phyloP scores from a whole-genome alignment of 2,329 filamentous ascomycete genomes.

The Pseudocercospora musae region DNA sequence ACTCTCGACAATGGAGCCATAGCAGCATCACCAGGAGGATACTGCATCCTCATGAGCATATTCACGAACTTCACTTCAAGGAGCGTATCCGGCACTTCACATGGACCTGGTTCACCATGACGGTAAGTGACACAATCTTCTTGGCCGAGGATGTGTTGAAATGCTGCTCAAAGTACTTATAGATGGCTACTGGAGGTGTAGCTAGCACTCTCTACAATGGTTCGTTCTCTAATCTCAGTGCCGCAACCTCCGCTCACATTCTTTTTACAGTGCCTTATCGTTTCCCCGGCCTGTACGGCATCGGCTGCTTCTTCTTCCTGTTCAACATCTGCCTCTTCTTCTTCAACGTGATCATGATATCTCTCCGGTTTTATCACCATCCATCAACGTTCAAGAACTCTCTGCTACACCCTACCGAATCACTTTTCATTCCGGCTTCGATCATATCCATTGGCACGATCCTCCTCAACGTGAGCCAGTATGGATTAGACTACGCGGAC shows the following conservation, averaged over 20 bases:
- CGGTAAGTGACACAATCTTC: slow-evolving; percentile 27
- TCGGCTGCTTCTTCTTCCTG: slow-evolving; percentile 50
- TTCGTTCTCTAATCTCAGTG: slow-evolving; percentile 36
- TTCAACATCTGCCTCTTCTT: slow-evolving; percentile 61
- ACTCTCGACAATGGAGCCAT: slow-evolving; percentile 14
- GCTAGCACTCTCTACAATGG: slow-evolving; percentile 58
- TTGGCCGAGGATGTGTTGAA: background rate
- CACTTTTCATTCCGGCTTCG: slow-evolving; percentile 69
- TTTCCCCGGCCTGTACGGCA: slow-evolving; percentile 45
- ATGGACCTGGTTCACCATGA: slow-evolving; percentile 77
- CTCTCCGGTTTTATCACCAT: slow-evolving; percentile 65
- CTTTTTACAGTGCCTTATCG: slow-evolving; percentile 37
- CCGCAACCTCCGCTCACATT: background rate
- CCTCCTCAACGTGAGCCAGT: slow-evolving; percentile 69
- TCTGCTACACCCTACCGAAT: slow-evolving; percentile 73
- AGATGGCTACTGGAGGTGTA: slow-evolving; percentile 52
- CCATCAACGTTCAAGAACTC: slow-evolving; percentile 69
- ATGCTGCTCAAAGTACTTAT: slow-evolving; percentile 44
- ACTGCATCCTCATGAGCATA: slow-evolving; percentile 19
- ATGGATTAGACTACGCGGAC: slow-evolving; percentile 51
- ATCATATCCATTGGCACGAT: slow-evolving; percentile 63
- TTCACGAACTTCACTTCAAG: slow-evolving; percentile 45
- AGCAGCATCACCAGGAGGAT: slow-evolving; percentile 10
- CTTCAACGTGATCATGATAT: slow-evolving; percentile 65
- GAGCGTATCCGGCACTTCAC: slow-evolving; percentile 61